A percentile compares a stretch with the other conserved stretches of the same genome.
These are phyloP conservation scores for Ceratocystis cubensis DNA, from an alignment of 2,329 filamentous ascomycete genomes.

Conservation along the genomic window DNA sequence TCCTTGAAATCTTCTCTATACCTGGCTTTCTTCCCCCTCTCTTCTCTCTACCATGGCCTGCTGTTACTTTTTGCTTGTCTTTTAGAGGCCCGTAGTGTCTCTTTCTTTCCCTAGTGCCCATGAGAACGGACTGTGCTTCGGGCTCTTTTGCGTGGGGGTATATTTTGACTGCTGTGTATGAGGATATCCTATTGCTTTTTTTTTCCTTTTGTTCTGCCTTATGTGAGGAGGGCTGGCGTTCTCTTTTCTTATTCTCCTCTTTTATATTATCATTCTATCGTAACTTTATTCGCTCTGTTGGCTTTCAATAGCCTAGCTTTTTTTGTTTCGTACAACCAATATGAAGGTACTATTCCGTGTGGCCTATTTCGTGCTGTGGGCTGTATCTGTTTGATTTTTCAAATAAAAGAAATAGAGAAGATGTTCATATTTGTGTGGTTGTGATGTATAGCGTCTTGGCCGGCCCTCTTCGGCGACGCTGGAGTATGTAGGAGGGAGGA, in stretches of 20 bases:
- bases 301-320: background rate
- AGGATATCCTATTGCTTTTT: background rate
- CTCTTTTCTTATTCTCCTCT: constrained; percentile 15
- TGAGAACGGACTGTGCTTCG: background rate
- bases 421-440: no score
- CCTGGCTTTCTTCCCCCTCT: background rate
- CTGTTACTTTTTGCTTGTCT: constrained; percentile 1
- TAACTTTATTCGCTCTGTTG: background rate
- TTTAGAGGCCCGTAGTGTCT: background rate
- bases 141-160: background rate
- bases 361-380: no score
- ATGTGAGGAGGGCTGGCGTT: background rate
- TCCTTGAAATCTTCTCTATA: background rate
- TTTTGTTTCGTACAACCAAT: background rate
- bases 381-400: no score
- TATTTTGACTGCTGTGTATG: background rate
- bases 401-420: no score
- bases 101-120: background rate
- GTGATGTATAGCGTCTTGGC: no score
- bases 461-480: no score
- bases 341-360: background rate
- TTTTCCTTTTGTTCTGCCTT: constrained; percentile 8
- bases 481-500: no score
- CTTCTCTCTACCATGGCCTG: background rate
- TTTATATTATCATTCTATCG: constrained; percentile 3